Percentiles rank a stretch among this genome's conserved stretches.
phyloP scores from a whole-genome alignment of 176 grass and related monocot genomes.

The Carex cristatella region DNA sequence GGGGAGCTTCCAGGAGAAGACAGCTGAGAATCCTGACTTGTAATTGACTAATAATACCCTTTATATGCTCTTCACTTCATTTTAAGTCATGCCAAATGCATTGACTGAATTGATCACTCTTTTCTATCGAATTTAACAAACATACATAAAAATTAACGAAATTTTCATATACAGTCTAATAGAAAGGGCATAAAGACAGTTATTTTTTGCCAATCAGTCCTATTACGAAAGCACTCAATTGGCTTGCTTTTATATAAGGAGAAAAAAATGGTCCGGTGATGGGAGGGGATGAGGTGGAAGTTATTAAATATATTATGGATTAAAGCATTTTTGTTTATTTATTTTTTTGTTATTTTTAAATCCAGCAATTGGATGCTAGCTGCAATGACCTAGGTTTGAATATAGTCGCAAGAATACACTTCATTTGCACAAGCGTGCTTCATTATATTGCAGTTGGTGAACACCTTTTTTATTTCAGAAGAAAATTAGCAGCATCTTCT shows the following conservation, averaged over 20 bases:
- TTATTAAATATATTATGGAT: neutral
- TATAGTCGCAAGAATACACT: neutral
- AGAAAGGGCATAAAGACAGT: neutral
- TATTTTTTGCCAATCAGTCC: neutral
- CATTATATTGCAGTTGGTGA: neutral
- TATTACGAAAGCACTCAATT: neutral
- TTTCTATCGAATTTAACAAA: neutral
- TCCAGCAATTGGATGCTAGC: neutral
- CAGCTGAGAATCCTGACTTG: slow-evolving; percentile 84
- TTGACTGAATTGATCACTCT: neutral
- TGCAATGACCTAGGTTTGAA: neutral
- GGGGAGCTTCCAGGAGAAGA: slow-evolving; percentile 90
- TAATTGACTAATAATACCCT: slow-evolving; percentile 23
- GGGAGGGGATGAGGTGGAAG: neutral
- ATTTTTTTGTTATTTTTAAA: neutral
- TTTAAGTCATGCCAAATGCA: neutral
- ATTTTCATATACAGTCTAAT: neutral
- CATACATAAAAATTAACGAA: neutral
- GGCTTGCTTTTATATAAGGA: neutral
- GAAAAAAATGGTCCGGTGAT: neutral
- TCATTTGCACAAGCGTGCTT: neutral
- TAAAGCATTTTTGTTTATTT: neutral
- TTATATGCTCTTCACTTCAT: neutral
- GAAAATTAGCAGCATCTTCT: neutral
- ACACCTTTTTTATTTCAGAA: neutral